These are phyloP conservation scores for Pezicula radicicola DNA, from an alignment of 2,329 filamentous ascomycete genomes.

Conservation along the genomic window DNA sequence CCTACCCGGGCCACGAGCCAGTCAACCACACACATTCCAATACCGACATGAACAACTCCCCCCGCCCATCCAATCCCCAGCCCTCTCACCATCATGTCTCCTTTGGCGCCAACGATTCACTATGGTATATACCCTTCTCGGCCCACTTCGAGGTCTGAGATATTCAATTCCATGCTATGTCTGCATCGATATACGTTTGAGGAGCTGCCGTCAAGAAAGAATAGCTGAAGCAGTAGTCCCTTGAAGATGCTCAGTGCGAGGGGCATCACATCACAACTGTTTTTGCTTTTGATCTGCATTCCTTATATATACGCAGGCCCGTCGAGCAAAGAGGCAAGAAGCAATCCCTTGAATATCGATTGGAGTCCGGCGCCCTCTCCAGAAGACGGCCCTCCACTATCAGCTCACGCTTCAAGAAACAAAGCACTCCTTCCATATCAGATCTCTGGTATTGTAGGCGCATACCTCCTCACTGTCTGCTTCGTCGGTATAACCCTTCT, in stretches of 20 bases:
- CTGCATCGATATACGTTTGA: slow-evolving; percentile 26
- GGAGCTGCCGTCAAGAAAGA: slow-evolving; percentile 13
- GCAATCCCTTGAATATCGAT: slow-evolving; percentile 36
- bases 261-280: slow-evolving; percentile 12
- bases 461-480: slow-evolving; percentile 76
- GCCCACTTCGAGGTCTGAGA: slow-evolving; percentile 12
- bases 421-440: slow-evolving; percentile 70
- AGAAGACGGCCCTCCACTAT: slow-evolving; percentile 57
- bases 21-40: not conserved
- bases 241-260: slow-evolving; percentile 19
- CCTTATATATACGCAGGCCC: slow-evolving; percentile 8
- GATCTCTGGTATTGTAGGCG: slow-evolving; percentile 78
- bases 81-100: not conserved
- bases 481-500: slow-evolving; percentile 68
- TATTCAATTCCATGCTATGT: slow-evolving; percentile 17
- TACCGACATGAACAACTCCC: not conserved
- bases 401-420: slow-evolving; percentile 57
- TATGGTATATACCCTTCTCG: slow-evolving; percentile 20
- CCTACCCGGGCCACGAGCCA: not conserved
- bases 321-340: slow-evolving; percentile 14
- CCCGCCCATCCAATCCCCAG: not conserved
- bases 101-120: not conserved
- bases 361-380: slow-evolving; percentile 55
- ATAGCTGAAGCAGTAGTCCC: slow-evolving; percentile 9
- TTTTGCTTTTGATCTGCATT: slow-evolving; percentile 8